Evolutionary conservation across 2,329 filamentous ascomycete genomes (phyloP), one percentile per base, ranked within the genome.

Genomic region (Talaromyces sp.): DNA sequence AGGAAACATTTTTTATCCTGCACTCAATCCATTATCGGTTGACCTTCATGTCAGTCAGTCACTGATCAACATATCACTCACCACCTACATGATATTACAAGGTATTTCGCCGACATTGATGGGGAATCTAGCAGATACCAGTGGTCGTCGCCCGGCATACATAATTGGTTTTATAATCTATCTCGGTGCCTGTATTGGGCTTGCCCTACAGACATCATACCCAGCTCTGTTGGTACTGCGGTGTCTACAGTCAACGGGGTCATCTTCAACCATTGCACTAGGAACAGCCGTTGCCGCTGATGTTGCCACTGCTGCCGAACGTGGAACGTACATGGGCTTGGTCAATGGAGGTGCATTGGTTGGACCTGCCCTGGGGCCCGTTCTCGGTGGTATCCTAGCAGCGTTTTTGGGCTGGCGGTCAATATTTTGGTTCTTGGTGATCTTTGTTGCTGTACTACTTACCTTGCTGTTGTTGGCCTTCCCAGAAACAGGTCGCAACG

Each of bases 61-160:
- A 39, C 70, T 74, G 1, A 70, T 82, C 66, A 81, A 80, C 62
- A 69, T 82, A 0, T 80, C 81, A 0, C 74, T 83, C 16, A 83
- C 81, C 0, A 74, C 77, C 1, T 82, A 82, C 66, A 71, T 82
- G 79, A 82, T 84, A 48, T 78, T 84, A 35, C 84, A 86, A 76
- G 84, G 82, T 2, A 73, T 86, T 16, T 79, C 81, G 1, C 83
- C 83, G 41, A 81, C 82, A 68, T 76, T 84, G 11, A 77, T 84
- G 65, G 83, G 81, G 2, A 81, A 81, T 48, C 77, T 84, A 56
- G 78, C 82, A 1, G 83, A 85, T 67, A 81, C 77, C 60, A 77
- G 77, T 60, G 83, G 83, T n/a, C 76, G 83, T 64, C 77, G 83
- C 62, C 82, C 82, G 13, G 81, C 81, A 8, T 85, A 84, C 70